Base-by-base conservation (phyloP, 1,139 yeast genomes). In the Debaryomycetaceae sp. region DNA sequence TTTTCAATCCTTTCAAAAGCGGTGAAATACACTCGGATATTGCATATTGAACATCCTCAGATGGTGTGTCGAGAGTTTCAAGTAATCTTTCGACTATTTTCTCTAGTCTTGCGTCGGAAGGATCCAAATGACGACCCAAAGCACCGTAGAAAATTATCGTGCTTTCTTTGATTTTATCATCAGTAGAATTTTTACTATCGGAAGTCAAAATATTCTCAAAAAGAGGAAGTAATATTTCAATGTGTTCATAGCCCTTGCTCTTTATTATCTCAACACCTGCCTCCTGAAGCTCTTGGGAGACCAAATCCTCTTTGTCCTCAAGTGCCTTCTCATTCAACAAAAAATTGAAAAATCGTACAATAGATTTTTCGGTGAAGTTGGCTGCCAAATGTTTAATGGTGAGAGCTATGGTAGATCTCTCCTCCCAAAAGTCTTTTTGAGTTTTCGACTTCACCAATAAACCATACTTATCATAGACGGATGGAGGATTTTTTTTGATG, bases 111-210 rank as follows among this genome's bases (percentile, higher is more conserved):
- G 72, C 58, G 59, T 91, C 98, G 20, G 75, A 66, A 0, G 76
- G 53, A 20, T 78, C 71, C 64, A 91, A 75, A 66, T 91, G 96
- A 51, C 87, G 83, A 11, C 96, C 97, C 50, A 90, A 73, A 1
- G 93, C 81, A 57, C 97, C 98, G 58, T 90, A 91, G 44, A 90
- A 72, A 48, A 91, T 86, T 57, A 91, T 87, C 17, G 86, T 87
- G 50, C 88, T 81, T 62, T 90, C 96, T 56, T 85, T 83, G 49
- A 88, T 77, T 37, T 76, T 72, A 58, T 86, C 87, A 52, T 81
- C 87, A 6, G 68, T 63, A 43, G 75, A 76, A 8, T 75, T 70
- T 23, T 71, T 63, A 37, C 68, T 66, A 51, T 75, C 76, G 14
- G 73, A 71, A 11, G 72, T 68, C 45, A 85, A 73, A 46, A 80